phyloP scores from a whole-genome alignment of 2,329 filamentous ascomycete species.

The Diplodia seriata region DNA sequence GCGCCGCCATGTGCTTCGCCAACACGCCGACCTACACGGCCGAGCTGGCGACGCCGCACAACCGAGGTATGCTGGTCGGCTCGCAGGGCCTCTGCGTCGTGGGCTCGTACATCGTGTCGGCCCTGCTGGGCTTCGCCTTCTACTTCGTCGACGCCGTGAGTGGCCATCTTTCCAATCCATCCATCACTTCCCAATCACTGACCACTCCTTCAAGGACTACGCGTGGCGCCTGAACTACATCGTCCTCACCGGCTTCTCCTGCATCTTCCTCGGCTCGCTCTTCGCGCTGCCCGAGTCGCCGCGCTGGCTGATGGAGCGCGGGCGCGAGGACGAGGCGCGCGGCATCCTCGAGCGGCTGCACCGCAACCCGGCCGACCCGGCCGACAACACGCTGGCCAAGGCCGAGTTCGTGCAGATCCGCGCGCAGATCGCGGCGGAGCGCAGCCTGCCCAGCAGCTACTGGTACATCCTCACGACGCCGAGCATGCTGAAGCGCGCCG shows the following conservation, averaged over 20 bases:
- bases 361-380: conserved; percentile 37
- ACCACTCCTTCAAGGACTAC: conserved; percentile 1
- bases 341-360: conserved; percentile 45
- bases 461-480: conserved; percentile 41
- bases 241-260: conserved; percentile 25
- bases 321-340: conserved; percentile 56
- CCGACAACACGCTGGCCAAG: conserved; percentile 37
- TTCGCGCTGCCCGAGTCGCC: conserved; percentile 63
- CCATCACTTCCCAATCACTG: not conserved
- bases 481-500: conserved; percentile 39
- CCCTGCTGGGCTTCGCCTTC: conserved; percentile 62
- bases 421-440: conserved; percentile 40
- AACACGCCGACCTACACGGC: conserved; percentile 32
- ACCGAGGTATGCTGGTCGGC: conserved; percentile 31
- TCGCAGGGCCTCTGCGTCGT: conserved; percentile 76
- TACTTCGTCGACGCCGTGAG: conserved; percentile 11
- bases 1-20: conserved; percentile 30
- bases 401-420: conserved; percentile 42
- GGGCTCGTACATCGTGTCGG: conserved; percentile 79
- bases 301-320: conserved; percentile 64
- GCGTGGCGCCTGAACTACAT: conserved; percentile 64
- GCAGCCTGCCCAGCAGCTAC: conserved; percentile 38
- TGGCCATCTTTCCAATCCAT: not conserved
- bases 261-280: conserved; percentile 57
- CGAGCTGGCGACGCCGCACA: conserved; percentile 31